These are phyloP conservation scores for Leavenworthia alabamica DNA, from an alignment of 345 rosid species.

Conservation along the genomic window DNA sequence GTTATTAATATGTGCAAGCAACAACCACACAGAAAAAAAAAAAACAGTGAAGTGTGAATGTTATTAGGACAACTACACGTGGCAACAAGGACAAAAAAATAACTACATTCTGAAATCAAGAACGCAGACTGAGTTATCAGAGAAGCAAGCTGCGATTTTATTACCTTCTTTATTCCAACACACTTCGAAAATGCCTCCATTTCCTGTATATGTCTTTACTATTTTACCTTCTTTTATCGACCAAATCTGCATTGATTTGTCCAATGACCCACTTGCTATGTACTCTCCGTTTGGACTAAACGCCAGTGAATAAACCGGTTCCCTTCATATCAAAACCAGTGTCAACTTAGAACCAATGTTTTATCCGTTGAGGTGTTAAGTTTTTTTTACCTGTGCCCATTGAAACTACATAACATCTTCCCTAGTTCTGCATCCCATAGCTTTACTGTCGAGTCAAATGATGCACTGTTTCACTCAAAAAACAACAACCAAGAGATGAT, in stretches of 20 bases:
- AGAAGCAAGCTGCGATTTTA: constrained; percentile 93
- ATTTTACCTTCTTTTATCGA: constrained; percentile 87
- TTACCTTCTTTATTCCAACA: constrained; percentile 98
- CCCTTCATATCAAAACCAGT: constrained; percentile 40
- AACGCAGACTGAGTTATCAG: constrained; percentile 79
- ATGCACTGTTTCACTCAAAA: constrained; percentile 55
- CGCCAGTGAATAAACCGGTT: constrained; percentile 87
- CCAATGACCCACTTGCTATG: constrained; percentile 91
- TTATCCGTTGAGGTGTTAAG: neutral
- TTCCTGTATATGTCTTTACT: constrained; percentile 81
- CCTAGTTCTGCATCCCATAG: constrained; percentile 97
- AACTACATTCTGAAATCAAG: constrained; percentile 88
- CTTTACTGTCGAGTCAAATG: constrained; percentile 95
- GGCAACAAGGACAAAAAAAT: neutral
- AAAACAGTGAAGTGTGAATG: no score
- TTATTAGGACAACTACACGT: no score
- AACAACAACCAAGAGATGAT: neutral
- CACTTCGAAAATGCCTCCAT: constrained; percentile 89
- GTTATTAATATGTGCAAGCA: constrained; percentile 28
- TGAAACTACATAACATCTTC: constrained; percentile 72
- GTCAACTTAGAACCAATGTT: neutral
- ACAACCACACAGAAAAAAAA: neutral
- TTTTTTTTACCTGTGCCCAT: constrained; percentile 80
- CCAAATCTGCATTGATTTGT: constrained; percentile 85
- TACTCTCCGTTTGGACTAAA: constrained; percentile 97